phyloP scores from a whole-genome alignment of 116 monocot species.

The Dioscorea cayenensis region DNA sequence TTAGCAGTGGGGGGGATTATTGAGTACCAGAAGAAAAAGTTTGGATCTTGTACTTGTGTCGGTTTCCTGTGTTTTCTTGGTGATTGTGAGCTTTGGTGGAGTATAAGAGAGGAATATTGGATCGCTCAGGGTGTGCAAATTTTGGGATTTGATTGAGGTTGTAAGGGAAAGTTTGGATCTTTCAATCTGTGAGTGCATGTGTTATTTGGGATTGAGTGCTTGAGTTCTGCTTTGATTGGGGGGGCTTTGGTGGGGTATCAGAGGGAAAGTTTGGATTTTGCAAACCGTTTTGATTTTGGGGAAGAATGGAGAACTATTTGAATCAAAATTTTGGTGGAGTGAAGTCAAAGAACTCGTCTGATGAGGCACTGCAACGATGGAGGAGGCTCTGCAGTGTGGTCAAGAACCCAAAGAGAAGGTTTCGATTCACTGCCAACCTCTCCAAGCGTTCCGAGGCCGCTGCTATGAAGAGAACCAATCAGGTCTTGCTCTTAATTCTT shows the following conservation, averaged over 20 bases:
- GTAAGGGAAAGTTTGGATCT: neutral
- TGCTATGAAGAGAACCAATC: constrained; percentile 46
- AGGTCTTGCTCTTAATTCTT: constrained; percentile 13
- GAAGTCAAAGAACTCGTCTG: constrained; percentile 62
- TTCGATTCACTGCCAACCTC: constrained; percentile 58
- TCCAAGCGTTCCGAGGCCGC: constrained; percentile 62
- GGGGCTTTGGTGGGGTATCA: too few relatives aligned
- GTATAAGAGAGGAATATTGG: neutral
- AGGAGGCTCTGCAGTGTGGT: constrained; percentile 42
- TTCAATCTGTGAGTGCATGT: neutral
- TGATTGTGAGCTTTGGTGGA: too few relatives aligned
- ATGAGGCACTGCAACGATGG: constrained; percentile 54
- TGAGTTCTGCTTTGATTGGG: too few relatives aligned
- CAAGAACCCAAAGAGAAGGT: constrained; percentile 53
- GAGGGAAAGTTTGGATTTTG: neutral
- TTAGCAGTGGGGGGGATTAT: neutral
- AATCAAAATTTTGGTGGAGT: constrained; percentile 49
- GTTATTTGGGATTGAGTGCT: too few relatives aligned
- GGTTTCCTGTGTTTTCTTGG: neutral
- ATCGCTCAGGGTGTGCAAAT: neutral
- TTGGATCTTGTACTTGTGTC: neutral
- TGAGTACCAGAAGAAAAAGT: too few relatives aligned
- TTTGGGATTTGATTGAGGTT: neutral
- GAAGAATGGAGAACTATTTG: constrained; percentile 51
- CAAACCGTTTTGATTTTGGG: constrained; percentile 9